These are phyloP conservation scores for Penicillium sp. DNA, from an alignment of 2,329 filamentous ascomycete species.

Conservation along the genomic window DNA sequence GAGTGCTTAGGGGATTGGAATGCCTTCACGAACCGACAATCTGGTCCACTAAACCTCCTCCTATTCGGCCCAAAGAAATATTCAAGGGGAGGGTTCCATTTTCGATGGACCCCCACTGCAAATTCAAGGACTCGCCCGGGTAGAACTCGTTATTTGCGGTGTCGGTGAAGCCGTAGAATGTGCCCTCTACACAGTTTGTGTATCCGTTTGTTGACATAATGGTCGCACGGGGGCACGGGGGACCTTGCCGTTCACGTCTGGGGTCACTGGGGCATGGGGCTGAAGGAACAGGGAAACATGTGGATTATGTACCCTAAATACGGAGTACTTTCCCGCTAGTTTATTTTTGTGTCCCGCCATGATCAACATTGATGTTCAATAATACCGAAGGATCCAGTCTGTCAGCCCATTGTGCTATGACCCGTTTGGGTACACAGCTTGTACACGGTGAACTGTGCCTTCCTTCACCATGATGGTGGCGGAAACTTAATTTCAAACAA, in stretches of 20 bases:
- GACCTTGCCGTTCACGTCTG: neutral
- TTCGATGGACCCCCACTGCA: constrained; percentile 1
- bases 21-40: neutral
- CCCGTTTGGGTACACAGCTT: neutral
- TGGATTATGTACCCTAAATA: neutral
- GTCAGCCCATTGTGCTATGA: neutral
- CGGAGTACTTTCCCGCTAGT: neutral
- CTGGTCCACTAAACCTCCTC: neutral
- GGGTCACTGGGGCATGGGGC: neutral
- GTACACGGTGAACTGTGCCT: neutral
- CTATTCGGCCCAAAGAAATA: neutral
- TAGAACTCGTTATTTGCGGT: constrained; percentile 2
- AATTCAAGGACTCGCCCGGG: neutral
- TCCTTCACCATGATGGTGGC: too few species aligned
- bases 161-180: constrained; percentile 2
- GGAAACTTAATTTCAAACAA: neutral
- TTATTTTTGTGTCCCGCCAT: neutral
- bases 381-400: neutral
- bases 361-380: neutral
- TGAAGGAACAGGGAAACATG: neutral
- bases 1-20: neutral
- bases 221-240: neutral
- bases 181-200: neutral
- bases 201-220: constrained; percentile 5
- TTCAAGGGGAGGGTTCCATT: neutral